Percentiles rank a stretch among this genome's conserved stretches.
These are phyloP conservation scores for Tricholoma sp. DNA, from an alignment of 768 basidiomycete genomes.

Conservation along the genomic window DNA sequence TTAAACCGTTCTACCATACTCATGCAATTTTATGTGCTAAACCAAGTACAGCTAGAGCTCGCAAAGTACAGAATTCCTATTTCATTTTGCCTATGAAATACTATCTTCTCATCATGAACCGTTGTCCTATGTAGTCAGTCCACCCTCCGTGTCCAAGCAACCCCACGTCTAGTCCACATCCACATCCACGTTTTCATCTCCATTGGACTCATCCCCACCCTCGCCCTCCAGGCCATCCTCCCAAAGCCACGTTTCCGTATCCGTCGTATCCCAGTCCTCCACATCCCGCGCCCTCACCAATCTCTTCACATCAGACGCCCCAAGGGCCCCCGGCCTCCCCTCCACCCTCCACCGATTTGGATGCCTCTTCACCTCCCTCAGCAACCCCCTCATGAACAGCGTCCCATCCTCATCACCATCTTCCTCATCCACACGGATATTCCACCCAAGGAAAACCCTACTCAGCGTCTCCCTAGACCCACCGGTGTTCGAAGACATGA, in stretches of 20 bases:
- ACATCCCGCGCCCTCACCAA: constrained; percentile 25
- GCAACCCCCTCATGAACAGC: constrained; percentile 36
- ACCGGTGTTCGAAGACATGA: constrained; percentile 4
- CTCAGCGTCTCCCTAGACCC: constrained; percentile 14
- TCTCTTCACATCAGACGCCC: constrained; percentile 27
- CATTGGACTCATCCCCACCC: background rate
- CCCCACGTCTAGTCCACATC: too few relatives aligned
- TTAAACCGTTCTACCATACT: too few relatives aligned
- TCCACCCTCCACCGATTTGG: constrained; percentile 30
- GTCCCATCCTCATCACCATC: constrained; percentile 45
- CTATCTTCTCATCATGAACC: too few relatives aligned
- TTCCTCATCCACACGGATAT: constrained; percentile 43
- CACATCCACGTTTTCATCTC: background rate
- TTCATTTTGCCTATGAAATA: too few relatives aligned
- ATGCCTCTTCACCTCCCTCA: constrained; percentile 27
- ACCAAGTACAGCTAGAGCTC: too few relatives aligned
- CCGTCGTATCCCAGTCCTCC: constrained; percentile 30
- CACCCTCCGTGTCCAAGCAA: too few relatives aligned
- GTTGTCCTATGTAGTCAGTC: too few relatives aligned
- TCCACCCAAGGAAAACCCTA: constrained; percentile 65
- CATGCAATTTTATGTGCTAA: too few relatives aligned
- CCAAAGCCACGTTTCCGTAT: constrained; percentile 28
- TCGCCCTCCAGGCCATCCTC: background rate
- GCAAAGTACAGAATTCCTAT: too few relatives aligned
- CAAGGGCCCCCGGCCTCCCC: constrained; percentile 15